Evolutionary conservation across 345 rosid species (phyloP).

Genomic region (Erysimum cheiranthoides): DNA sequence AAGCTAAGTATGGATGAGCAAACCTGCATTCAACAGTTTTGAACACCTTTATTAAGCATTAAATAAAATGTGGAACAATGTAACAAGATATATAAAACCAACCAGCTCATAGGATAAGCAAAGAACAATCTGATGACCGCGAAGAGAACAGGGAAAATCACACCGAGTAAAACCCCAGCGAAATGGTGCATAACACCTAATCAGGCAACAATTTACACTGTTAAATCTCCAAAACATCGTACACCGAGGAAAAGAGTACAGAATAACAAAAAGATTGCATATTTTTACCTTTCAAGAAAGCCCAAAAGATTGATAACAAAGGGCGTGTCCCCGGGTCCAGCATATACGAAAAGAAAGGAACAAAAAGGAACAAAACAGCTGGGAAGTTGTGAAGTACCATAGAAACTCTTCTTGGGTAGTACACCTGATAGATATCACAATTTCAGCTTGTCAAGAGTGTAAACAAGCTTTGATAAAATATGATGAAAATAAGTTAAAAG

Average conservation of each 20-base stretch:
- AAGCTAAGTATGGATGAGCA: constrained; percentile 87
- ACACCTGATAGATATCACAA: constrained; percentile 62
- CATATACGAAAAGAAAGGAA: constrained; percentile 68
- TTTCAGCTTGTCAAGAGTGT: constrained; percentile 25
- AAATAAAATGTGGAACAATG: constrained; percentile 1
- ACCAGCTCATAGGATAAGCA: constrained; percentile 89
- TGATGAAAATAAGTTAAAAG: constrained; percentile 13
- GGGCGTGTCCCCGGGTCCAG: constrained; percentile 52
- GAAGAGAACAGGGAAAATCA: constrained; percentile 69
- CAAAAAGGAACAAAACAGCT: constrained; percentile 56
- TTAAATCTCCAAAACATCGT: constrained; percentile 24
- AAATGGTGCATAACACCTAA: constrained; percentile 79
- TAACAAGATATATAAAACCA: constrained; percentile 33
- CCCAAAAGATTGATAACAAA: constrained; percentile 60
- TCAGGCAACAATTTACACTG: constrained; percentile 35
- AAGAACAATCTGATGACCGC: constrained; percentile 77
- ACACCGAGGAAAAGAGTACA: constrained; percentile 22
- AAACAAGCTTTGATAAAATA: constrained; percentile 8
- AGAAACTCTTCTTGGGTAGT: constrained; percentile 77
- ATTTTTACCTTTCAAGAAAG: constrained; percentile 72
- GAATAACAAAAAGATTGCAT: constrained; percentile 7
- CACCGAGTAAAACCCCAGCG: constrained; percentile 69
- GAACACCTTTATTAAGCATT: constrained; percentile 3
- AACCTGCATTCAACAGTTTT: constrained; percentile 68
- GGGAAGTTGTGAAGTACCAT: constrained; percentile 77